Evolutionary conservation across 345 rosid species (phyloP).

Genomic region (Murraya paniculata): DNA sequence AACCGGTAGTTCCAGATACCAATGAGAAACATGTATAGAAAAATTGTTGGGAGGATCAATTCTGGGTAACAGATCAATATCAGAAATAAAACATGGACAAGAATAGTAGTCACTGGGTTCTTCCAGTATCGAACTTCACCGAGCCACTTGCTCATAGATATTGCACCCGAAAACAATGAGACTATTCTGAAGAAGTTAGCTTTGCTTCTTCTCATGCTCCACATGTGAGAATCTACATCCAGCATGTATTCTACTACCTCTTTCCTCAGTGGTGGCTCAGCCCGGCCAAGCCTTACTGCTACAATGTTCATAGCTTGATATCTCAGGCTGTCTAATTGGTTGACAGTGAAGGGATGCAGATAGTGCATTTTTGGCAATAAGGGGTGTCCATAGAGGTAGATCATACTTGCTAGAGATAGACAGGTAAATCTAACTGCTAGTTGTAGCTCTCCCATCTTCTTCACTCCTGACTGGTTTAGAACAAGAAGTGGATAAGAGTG

Average conservation of each 20-base stretch:
- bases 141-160: constrained; percentile 71
- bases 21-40: constrained; percentile 77
- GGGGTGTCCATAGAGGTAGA: constrained; percentile 70
- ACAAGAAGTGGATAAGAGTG: constrained; percentile 80
- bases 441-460: constrained; percentile 90
- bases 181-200: constrained; percentile 88
- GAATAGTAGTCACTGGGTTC: constrained; percentile 63
- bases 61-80: constrained; percentile 84
- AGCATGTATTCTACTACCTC: constrained; percentile 90
- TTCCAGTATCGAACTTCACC: constrained; percentile 74
- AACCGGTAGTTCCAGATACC: constrained; percentile 73
- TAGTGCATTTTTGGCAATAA: constrained; percentile 89
- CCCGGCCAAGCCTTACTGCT: constrained; percentile 60
- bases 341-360: constrained; percentile 78
- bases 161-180: constrained; percentile 58
- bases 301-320: constrained; percentile 85
- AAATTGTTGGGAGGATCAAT: constrained; percentile 69
- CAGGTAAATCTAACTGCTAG: constrained; percentile 73
- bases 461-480: constrained; percentile 60
- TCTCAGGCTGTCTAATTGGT: constrained; percentile 71
- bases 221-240: constrained; percentile 92
- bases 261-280: constrained; percentile 81
- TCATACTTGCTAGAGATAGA: constrained; percentile 68
- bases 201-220: constrained; percentile 95
- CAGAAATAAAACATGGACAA: constrained; percentile 65